phyloP scores from a whole-genome alignment of 2,329 filamentous ascomycete species.

The Sporothrix phasma region DNA sequence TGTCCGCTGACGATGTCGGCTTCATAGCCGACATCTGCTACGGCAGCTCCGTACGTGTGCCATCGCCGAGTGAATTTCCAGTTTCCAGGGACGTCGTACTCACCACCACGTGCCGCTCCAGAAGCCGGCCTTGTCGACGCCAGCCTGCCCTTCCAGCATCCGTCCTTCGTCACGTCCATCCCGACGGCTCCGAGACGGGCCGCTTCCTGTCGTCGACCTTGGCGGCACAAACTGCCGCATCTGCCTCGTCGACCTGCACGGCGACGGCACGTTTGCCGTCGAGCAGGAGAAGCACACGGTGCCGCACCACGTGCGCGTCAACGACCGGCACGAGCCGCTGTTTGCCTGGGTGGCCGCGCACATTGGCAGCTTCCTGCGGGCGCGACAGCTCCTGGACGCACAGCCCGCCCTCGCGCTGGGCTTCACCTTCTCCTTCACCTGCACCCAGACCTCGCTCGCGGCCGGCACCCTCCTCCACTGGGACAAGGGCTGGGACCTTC shows the following conservation, averaged over 20 bases:
- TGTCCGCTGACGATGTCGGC: neutral
- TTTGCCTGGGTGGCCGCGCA: slow-evolving; percentile 88
- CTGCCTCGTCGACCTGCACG: slow-evolving; percentile 84
- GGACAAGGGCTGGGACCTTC: slow-evolving; percentile 97
- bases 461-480: slow-evolving; percentile 86
- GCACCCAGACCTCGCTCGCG: slow-evolving; percentile 87
- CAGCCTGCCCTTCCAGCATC: slow-evolving; percentile 54
- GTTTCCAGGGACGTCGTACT: no score
- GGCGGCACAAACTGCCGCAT: slow-evolving; percentile 97
- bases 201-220: slow-evolving; percentile 87
- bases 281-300: slow-evolving; percentile 88
- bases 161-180: slow-evolving; percentile 91
- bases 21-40: neutral
- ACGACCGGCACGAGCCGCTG: slow-evolving; percentile 71
- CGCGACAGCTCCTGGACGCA: slow-evolving; percentile 33
- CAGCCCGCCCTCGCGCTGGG: slow-evolving; percentile 52
- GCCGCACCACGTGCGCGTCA: slow-evolving; percentile 78
- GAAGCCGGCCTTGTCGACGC: neutral
- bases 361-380: slow-evolving; percentile 74
- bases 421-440: slow-evolving; percentile 96
- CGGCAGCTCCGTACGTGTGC: neutral
- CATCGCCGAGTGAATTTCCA: no score
- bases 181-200: slow-evolving; percentile 94
- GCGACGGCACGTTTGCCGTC: slow-evolving; percentile 86
- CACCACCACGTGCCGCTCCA: no score